phyloP scores from a whole-genome alignment of 2,329 filamentous ascomycete genomes.

The Aspergillus sp. region DNA sequence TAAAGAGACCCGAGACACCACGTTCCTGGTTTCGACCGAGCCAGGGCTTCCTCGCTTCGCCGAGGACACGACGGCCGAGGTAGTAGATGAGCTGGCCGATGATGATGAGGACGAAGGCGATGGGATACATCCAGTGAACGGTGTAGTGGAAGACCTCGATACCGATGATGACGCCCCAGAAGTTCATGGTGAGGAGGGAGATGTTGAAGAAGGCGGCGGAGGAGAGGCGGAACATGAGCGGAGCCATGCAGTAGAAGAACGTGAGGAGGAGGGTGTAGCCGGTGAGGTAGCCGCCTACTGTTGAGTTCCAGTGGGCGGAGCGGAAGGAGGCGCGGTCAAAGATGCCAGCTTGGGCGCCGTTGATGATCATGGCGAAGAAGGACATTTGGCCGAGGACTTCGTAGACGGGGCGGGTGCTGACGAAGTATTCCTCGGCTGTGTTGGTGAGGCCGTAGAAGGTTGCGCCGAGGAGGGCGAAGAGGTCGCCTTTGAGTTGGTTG shows the following conservation, averaged over 20 bases:
- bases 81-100: slow-evolving; percentile 84
- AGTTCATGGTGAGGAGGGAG: slow-evolving; percentile 86
- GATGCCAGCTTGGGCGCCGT: slow-evolving; percentile 83
- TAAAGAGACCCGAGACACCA: slow-evolving; percentile 76
- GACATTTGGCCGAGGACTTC: slow-evolving; percentile 91
- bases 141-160: slow-evolving; percentile 74
- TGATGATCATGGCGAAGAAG: slow-evolving; percentile 84
- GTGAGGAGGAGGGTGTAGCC: slow-evolving; percentile 81
- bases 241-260: slow-evolving; percentile 83
- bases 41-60: slow-evolving; percentile 94
- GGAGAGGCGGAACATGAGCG: slow-evolving; percentile 82
- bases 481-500: slow-evolving; percentile 82
- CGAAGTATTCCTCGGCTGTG: slow-evolving; percentile 90
- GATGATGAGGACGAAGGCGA: slow-evolving; percentile 91
- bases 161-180: slow-evolving; percentile 94
- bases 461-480: slow-evolving; percentile 85
- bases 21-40: slow-evolving; percentile 79
- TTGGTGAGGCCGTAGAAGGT: slow-evolving; percentile 90
- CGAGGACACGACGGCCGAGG: slow-evolving; percentile 72
- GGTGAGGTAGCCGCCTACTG: slow-evolving; percentile 75
- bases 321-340: slow-evolving; percentile 77
- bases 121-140: slow-evolving; percentile 89
- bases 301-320: slow-evolving; percentile 58
- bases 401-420: slow-evolving; percentile 79
- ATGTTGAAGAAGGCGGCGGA: slow-evolving; percentile 96